These are phyloP conservation scores for Tuber brumale DNA, from an alignment of 495 filamentous ascomycete species.

Conservation along the genomic window DNA sequence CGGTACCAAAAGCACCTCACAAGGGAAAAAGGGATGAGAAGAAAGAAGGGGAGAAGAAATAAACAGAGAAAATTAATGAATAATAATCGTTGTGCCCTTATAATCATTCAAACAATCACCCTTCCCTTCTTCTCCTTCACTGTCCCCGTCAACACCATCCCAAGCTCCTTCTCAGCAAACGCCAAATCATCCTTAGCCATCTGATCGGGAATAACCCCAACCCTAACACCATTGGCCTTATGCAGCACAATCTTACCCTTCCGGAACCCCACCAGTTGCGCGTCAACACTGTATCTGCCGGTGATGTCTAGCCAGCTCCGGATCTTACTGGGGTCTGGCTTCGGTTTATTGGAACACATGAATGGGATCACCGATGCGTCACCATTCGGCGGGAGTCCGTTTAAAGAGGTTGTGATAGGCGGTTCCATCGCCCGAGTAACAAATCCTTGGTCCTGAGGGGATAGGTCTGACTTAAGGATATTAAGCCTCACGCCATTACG, in stretches of 20 bases:
- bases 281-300: neutral
- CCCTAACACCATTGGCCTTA: constrained; percentile 10
- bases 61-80: neutral
- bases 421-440: neutral
- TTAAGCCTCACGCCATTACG: neutral
- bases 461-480: neutral
- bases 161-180: constrained; percentile 8
- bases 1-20: neutral
- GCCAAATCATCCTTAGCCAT: constrained; percentile 13
- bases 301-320: neutral
- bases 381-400: neutral
- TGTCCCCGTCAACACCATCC: constrained; percentile 2
- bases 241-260: constrained; percentile 8
- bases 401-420: neutral
- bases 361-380: neutral
- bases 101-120: neutral
- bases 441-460: neutral
- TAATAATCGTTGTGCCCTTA: neutral
- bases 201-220: constrained; percentile 6
- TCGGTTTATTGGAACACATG: neutral
- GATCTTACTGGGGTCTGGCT: neutral
- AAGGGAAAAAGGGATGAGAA: neutral
- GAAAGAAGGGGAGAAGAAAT: neutral
- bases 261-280: constrained; percentile 8
- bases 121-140: neutral